phyloP scores from a whole-genome alignment of 2,329 filamentous ascomycete genomes.

The Colletotrichum cordylinicola region DNA sequence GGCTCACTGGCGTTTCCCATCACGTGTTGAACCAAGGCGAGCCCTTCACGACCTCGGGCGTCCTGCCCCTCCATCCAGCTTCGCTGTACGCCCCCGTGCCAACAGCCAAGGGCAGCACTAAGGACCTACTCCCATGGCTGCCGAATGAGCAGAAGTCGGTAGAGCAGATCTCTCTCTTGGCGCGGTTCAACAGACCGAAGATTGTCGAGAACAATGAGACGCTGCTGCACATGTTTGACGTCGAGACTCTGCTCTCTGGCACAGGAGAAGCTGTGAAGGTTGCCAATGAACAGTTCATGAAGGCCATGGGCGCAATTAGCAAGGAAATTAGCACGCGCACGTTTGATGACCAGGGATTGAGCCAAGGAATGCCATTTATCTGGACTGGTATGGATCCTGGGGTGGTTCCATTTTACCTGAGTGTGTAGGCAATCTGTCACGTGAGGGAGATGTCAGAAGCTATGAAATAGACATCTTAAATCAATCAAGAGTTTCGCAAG shows the following conservation, averaged over 20 bases:
- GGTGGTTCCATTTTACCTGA: neutral
- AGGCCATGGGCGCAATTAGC: neutral
- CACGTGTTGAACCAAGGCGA: neutral
- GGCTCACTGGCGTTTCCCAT: neutral
- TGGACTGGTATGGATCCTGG: conserved; percentile 24
- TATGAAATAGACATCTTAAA: neutral
- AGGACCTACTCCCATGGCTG: neutral
- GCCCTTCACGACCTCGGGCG: neutral
- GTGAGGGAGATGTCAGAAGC: neutral
- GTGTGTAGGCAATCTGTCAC: rapidly evolving
- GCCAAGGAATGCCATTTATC: conserved; percentile 53
- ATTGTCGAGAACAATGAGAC: neutral
- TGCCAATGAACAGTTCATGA: neutral
- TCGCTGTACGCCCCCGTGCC: neutral
- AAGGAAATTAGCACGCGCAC: conserved; percentile 19
- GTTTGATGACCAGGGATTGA: conserved; percentile 48
- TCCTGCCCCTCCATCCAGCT: neutral
- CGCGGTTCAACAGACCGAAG: neutral
- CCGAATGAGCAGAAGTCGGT: neutral
- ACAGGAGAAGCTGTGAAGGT: neutral
- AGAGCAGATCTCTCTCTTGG: neutral
- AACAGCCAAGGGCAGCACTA: neutral
- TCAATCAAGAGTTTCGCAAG: neutral
- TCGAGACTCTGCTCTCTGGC: neutral
- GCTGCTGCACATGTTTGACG: neutral